Evolutionary conservation across 257 asterid species (phyloP).

Genomic region (Penstemon davidsonii): DNA sequence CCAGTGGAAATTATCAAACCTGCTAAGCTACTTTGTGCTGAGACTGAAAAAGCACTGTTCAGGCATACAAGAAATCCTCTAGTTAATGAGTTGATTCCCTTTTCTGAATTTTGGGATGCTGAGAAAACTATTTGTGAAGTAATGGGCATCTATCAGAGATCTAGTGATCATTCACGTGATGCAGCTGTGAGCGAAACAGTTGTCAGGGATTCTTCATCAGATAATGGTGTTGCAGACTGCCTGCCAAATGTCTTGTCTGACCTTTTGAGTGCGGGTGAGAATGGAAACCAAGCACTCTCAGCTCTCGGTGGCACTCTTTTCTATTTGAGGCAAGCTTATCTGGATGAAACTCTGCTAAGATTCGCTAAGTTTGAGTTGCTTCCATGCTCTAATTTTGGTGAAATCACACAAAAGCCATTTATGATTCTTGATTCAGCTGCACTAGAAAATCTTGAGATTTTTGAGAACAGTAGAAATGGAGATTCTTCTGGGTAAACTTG

Average conservation of each 20-base stretch:
- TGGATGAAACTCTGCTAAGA: conserved; percentile 79
- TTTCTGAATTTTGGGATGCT: conserved; percentile 93
- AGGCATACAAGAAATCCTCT: conserved; percentile 82
- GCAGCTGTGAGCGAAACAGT: conserved; percentile 36
- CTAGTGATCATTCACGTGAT: conserved; percentile 38
- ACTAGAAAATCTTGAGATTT: conserved; percentile 91
- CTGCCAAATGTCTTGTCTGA: conserved; percentile 66
- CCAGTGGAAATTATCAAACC: conserved; percentile 96
- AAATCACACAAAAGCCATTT: conserved; percentile 57
- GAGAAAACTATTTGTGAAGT: conserved; percentile 77
- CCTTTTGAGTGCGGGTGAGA: conserved; percentile 66
- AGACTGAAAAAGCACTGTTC: conserved; percentile 74
- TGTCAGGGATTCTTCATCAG: conserved; percentile 33
- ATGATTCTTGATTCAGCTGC: conserved; percentile 98
- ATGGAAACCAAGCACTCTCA: conserved; percentile 85
- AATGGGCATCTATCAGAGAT: conserved; percentile 45
- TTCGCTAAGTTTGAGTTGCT: conserved; percentile 89
- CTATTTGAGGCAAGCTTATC: conserved; percentile 86
- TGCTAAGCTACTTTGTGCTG: conserved; percentile 77
- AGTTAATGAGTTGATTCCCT: conserved; percentile 80
- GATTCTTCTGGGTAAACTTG: conserved; percentile 75
- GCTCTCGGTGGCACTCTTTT: conserved; percentile 92
- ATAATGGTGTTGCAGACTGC: conserved; percentile 39
- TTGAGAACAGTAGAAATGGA: conserved; percentile 90
- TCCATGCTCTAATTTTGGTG: conserved; percentile 74